Base-by-base conservation (phyloP, 352 stramenopile genomes). In the Pythium phragmiticola region DNA sequence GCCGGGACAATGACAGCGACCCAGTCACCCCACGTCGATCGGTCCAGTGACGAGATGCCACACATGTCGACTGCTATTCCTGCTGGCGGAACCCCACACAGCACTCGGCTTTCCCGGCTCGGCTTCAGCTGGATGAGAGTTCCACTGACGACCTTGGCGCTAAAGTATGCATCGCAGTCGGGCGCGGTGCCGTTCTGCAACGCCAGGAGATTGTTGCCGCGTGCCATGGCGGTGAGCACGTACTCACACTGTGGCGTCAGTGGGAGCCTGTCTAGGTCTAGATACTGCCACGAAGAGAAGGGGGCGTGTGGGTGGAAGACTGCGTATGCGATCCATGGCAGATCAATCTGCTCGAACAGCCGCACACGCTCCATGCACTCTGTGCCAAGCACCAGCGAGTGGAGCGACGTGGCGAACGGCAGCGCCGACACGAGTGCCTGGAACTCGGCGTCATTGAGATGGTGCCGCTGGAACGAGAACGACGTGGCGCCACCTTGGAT, bases 251-350 rank as follows among this genome's bases (percentile, higher is more conserved):
- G 28, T 17, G n/a, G 14, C 11, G 49, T 56, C 13, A 56, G 13
- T 14, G 17, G 21, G 14, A 56, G 16, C 2, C 23, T 7, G 17
- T 43, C 8, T 0, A 56, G 30, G 14, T 41, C 28, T 5, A 56
- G 33, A 28, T 43, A 9, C 14, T 30, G 49, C 49, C 49, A 56
- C 0, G 49, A 56, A 7, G 49, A 56, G 0, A 30, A 45, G 14
- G 28, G 5, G 4, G 49, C 16, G 30, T 13, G 9, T 26, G 47
- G 47, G 26, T 53, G 47, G 47, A 37, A 53, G 9, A 53, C 1
- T 23, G 47, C 49, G 33, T 56, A 56, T 30, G 49, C 49, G n/a
- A 56, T 43, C 49, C 49, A 56, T 11, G 30, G 49, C 7, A 56
- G 30, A 17, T 56, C 49, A 2, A 6, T 5, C 13, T 42, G 5